These are phyloP conservation scores for Beta macrorhiza DNA, from an alignment of 179 eudicot genomes.

Conservation along the genomic window DNA sequence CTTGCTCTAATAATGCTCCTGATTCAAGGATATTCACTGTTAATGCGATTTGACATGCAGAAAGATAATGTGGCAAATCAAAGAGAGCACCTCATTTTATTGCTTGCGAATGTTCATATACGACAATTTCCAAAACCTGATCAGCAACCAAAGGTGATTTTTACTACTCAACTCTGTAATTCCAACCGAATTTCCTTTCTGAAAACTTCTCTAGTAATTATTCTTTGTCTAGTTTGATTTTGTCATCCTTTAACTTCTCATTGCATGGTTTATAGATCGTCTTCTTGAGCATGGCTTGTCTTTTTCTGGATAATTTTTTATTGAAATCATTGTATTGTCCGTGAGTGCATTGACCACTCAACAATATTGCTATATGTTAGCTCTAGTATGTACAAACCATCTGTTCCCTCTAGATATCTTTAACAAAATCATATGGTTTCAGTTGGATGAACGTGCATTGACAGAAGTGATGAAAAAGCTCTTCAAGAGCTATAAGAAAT, in stretches of 20 bases:
- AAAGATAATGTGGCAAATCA: constrained; percentile 96
- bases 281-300: background rate
- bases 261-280: background rate
- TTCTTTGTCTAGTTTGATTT: background rate
- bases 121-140: constrained; percentile 95
- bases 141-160: constrained; percentile 86
- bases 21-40: constrained; percentile 6
- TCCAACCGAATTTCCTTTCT: background rate
- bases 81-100: constrained; percentile 92
- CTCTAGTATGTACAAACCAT: background rate
- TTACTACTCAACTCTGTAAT: background rate
- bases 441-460: constrained; percentile 97
- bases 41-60: constrained; percentile 42
- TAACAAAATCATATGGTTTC: constrained; percentile 19
- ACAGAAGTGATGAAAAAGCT: constrained; percentile 97
- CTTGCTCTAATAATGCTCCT: background rate
- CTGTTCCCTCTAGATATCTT: background rate
- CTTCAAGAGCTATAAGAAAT: constrained; percentile 94
- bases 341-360: background rate
- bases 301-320: background rate
- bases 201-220: background rate
- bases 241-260: background rate
- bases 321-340: background rate
- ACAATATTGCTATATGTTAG: background rate
- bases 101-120: constrained; percentile 98